Base-by-base conservation (phyloP, 1,284 basidiomycete genomes). In the Dichomitus squalens region DNA sequence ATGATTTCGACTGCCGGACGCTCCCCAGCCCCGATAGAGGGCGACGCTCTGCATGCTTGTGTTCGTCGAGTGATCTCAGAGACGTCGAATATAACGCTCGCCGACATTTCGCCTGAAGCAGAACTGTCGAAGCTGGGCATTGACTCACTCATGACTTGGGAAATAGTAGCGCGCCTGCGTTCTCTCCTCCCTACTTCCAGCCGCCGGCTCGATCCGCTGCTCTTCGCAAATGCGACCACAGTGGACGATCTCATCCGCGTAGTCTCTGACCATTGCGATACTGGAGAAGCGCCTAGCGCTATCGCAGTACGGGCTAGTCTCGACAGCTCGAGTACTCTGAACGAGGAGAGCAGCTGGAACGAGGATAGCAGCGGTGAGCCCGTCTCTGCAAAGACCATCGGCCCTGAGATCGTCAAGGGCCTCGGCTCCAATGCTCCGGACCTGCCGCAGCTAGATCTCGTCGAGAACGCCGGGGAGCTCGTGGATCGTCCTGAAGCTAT, bases 111-210 rank as follows among this genome's bases (percentile, higher is more conserved):
- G 23, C 27, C 69, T 4, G 56, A 73, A 43, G 70, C 72, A 2
- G 75, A 78, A 52, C 72, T 86, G 18, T 70, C 72, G 16, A 71
- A 75, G 29, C 73, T 84, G 4, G 83, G 84, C 0, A 72, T 85
- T 40, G 83, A 85, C 66, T 85, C 83, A 1, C 66, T 85, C 52
- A 81, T 83, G 78, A 76, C 76, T 38, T 82, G 83, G 54, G 83
- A 85, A 69, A 72, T 84, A 2, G 69, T 73, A 11, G 67, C 70
- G 5, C 74, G 72, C 16, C 68, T 83, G 11, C 74, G 74, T 36
- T 59, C 58, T 3, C 43, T 69, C 0, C 74, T 79, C 54, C 73
- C 78, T 7, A 12, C 21, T 0, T 60, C 61, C 2, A 65, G 68
- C 18, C 64, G 68, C 11, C 67, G 34, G 9, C 44, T 80, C 29